These are phyloP conservation scores for Talaromyces funiculosus DNA, from an alignment of 2,329 filamentous ascomycete species.

Conservation along the genomic window DNA sequence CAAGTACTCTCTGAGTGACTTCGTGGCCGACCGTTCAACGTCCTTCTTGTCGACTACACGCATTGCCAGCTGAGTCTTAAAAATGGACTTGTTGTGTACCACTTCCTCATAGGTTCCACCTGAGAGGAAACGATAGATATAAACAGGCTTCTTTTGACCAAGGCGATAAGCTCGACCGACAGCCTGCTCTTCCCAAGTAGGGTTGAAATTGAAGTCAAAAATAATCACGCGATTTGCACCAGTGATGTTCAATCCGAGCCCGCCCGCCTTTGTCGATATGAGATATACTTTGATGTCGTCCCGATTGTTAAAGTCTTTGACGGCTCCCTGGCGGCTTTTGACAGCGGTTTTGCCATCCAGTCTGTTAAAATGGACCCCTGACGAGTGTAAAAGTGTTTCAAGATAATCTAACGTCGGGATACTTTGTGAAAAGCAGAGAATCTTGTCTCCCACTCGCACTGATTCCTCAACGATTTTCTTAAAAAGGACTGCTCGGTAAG, in stretches of 20 bases:
- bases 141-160: slow-evolving; percentile 73
- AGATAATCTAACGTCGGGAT: slow-evolving; percentile 66
- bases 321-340: slow-evolving; percentile 53
- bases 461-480: slow-evolving; percentile 64
- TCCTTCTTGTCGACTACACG: slow-evolving; percentile 82
- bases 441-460: slow-evolving; percentile 59
- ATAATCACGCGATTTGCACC: slow-evolving; percentile 82
- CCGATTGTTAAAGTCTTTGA: slow-evolving; percentile 63
- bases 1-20: slow-evolving; percentile 52
- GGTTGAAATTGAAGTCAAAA: slow-evolving; percentile 78
- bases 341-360: slow-evolving; percentile 64
- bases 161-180: slow-evolving; percentile 81
- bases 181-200: slow-evolving; percentile 76
- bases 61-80: slow-evolving; percentile 74
- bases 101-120: slow-evolving; percentile 75
- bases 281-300: slow-evolving; percentile 57
- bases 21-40: slow-evolving; percentile 60
- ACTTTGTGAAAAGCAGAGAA: slow-evolving; percentile 74
- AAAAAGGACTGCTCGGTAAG: slow-evolving; percentile 65
- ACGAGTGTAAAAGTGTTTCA: slow-evolving; percentile 48
- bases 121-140: slow-evolving; percentile 73
- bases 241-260: slow-evolving; percentile 75
- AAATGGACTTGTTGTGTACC: slow-evolving; percentile 67
- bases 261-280: slow-evolving; percentile 78
- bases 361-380: slow-evolving; percentile 47